Evolutionary conservation across 1,139 yeast species (phyloP).

Genomic region (Zhuliangozyma parablackwelliae): DNA sequence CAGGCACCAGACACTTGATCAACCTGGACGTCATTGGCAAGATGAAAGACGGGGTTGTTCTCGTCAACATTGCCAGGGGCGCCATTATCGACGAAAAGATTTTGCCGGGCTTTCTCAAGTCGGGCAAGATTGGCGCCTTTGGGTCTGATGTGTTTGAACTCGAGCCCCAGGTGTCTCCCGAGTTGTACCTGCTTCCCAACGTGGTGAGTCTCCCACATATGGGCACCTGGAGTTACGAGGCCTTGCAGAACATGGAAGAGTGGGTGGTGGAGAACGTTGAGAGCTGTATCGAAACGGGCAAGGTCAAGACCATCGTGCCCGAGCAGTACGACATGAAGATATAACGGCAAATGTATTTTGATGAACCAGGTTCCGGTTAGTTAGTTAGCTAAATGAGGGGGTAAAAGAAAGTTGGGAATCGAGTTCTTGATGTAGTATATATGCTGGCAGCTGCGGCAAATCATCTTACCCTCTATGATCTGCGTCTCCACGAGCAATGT

Average conservation of each 20-base stretch:
- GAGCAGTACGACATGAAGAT: slow-evolving; percentile 36
- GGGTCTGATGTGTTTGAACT: slow-evolving; percentile 80
- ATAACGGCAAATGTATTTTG: too few species aligned
- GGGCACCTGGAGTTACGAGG: slow-evolving; percentile 69
- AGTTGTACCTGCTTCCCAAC: slow-evolving; percentile 48
- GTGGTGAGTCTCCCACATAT: slow-evolving; percentile 76
- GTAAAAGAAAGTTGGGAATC: slow-evolving; percentile 88
- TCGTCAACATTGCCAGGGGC: slow-evolving; percentile 70
- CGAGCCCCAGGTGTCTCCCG: slow-evolving; percentile 68
- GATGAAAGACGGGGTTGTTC: slow-evolving; percentile 61
- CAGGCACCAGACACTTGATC: slow-evolving; percentile 54
- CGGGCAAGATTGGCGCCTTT: slow-evolving; percentile 65
- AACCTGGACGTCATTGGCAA: slow-evolving; percentile 45
- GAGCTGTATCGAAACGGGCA: slow-evolving; percentile 48
- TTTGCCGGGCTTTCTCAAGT: slow-evolving; percentile 54
- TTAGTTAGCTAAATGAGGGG: slow-evolving; percentile 67
- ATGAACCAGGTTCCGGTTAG: too few species aligned
- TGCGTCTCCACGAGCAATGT: slow-evolving; percentile 77
- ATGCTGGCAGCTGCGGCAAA: slow-evolving; percentile 81
- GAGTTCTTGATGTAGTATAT: slow-evolving; percentile 86
- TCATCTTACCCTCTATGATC: slow-evolving; percentile 84
- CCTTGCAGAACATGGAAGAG: slow-evolving; percentile 52
- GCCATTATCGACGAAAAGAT: slow-evolving; percentile 68
- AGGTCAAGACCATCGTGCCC: slow-evolving; percentile 60
- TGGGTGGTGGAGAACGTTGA: slow-evolving; percentile 46